Conservation (phyloP, 192 early-diverging fungal genomes). For the Gorgonomyces haynaldii region DNA sequence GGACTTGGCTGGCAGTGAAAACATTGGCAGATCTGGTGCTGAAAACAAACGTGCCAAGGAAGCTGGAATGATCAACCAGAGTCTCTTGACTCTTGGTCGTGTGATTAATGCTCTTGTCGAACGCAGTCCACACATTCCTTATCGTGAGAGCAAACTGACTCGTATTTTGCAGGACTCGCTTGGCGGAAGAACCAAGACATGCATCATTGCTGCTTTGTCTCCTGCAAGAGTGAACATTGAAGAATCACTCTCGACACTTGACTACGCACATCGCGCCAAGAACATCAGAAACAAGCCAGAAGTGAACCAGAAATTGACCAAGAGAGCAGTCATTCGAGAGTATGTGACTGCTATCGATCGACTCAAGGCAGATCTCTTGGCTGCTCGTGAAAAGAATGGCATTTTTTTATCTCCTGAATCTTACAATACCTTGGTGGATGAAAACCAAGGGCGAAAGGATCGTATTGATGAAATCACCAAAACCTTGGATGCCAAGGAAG, state of each 20-base stretch:
- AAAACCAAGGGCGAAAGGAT: constrained; percentile 35
- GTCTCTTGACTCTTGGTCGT: constrained; percentile 84
- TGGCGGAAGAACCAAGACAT: constrained; percentile 82
- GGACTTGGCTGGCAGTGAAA: constrained; percentile 91
- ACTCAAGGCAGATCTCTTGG: constrained; percentile 64
- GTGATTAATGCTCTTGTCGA: constrained; percentile 94
- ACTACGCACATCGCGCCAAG: constrained; percentile 59
- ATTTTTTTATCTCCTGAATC: constrained; percentile 58
- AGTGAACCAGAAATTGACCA: constrained; percentile 62
- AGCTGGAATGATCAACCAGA: constrained; percentile 85
- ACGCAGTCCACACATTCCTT: constrained; percentile 67
- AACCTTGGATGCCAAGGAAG: constrained; percentile 21
- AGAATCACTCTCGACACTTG: constrained; percentile 88
- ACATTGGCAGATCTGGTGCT: constrained; percentile 81
- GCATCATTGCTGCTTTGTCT: constrained; percentile 90
- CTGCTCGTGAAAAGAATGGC: constrained; percentile 72
- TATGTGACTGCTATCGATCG: constrained; percentile 70
- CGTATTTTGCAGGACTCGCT: constrained; percentile 84
- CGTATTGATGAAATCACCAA: constrained; percentile 26
- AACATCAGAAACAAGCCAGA: constrained; percentile 48
- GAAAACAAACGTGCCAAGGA: constrained; percentile 72
- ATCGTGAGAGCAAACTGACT: constrained; percentile 91
- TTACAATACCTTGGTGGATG: constrained; percentile 41
- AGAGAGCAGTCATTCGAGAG: constrained; percentile 69
- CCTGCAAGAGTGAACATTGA: constrained; percentile 66